Evolutionary conservation across 495 filamentous ascomycete species (phyloP), one percentile per base, ranked within the genome.

Genomic region (Hypoxylon intermedium): DNA sequence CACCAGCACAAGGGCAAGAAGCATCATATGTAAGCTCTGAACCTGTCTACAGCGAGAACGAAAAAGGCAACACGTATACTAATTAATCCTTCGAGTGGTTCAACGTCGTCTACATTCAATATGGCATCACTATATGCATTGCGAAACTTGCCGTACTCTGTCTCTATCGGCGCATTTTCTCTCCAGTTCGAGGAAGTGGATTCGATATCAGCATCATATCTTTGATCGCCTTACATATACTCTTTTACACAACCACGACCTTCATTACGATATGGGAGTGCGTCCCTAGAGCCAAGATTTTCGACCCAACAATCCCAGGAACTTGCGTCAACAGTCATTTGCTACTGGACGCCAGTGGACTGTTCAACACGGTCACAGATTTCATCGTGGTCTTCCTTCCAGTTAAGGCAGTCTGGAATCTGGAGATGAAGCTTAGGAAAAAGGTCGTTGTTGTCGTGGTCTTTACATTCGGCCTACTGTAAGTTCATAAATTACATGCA

Each of bases 131-230:
- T 5, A 76, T 79, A 1, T 66, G 68, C 33, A 60, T 70, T 47
- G 71, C 75, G 0, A 78, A 80, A 47, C 34, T 77, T 11, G 68
- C 75, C 13, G 73, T 80, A 5, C 64, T 80, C 1, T 67, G 68
- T 12, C 56, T 77, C 6, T 78, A 78, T 43, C 69, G 72, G 12
- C 72, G 75, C 0, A 64, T 77, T 9, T 78, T 80, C 54, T 60
- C 73, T 3, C 68, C 75, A 7, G 33, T 48, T 13, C 56, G 62
- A 1, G 58, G 65, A 28, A 68, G 65, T 23, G 40, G 41, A 3
- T 74, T 74, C 9, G 72, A 74, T 34, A 65, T 68, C 15, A 43
- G 58, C 19, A 72, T 77, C 19, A 67, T 70, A 5, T n/a, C 57
- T 9, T 64, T 77, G 5, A 74, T 75, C 21, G 51, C 57, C 31